phyloP scores from a whole-genome alignment of 75 land plant species.

The Sequoiadendron giganteum region DNA sequence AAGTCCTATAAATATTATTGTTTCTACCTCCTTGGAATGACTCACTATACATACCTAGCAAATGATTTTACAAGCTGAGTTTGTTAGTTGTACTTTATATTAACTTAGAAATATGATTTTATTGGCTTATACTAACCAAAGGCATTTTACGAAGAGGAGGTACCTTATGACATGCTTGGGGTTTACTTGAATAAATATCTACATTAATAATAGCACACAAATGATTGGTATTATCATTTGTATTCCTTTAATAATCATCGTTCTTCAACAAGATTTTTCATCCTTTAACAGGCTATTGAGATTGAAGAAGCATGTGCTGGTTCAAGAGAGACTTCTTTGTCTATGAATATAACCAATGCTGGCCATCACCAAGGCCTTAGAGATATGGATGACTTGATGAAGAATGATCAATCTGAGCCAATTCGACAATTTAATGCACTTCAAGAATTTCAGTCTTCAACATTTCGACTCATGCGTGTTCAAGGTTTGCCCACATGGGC shows the following conservation, averaged over 20 bases:
- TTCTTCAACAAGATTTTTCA: not conserved
- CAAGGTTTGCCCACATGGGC: constrained; percentile 87
- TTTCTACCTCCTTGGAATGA: not conserved
- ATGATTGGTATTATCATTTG: not conserved
- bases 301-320: constrained; percentile 1
- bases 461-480: constrained; percentile 69
- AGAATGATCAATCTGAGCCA: constrained; percentile 22
- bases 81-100: not conserved
- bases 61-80: not conserved
- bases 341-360: not conserved
- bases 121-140: not conserved
- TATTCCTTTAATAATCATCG: not conserved
- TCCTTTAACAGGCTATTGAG: constrained; percentile 14
- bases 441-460: constrained; percentile 32
- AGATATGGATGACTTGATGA: not conserved
- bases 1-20: not conserved
- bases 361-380: not conserved
- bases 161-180: not conserved
- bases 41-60: not conserved
- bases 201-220: not conserved
- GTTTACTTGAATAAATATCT: not conserved
- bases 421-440: constrained; percentile 39
- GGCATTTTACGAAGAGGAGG: not conserved
- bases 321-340: not conserved
- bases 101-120: not conserved